Evolutionary conservation across 768 basidiomycete genomes (phyloP).

Genomic region (Leccinellum rugosiceps): DNA sequence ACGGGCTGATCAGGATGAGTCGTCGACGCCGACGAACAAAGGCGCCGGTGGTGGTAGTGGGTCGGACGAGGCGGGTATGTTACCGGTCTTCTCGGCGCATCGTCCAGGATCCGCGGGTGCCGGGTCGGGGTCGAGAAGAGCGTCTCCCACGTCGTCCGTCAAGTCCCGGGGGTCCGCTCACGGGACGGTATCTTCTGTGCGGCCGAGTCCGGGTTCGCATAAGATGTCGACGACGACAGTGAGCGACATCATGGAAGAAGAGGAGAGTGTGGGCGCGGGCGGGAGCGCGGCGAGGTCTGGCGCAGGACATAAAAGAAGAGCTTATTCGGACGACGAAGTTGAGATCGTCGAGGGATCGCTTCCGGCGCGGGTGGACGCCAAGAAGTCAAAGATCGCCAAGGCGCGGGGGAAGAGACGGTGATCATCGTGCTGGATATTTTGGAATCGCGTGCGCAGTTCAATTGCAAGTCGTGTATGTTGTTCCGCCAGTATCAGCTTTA

Average conservation of each 20-base stretch:
- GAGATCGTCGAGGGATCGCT: constrained; percentile 50
- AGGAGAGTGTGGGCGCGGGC: constrained; percentile 28
- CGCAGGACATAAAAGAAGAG: constrained; percentile 47
- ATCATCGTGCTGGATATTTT: too few species aligned
- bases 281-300: neutral
- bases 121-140: constrained; percentile 34
- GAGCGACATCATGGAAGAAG: constrained; percentile 45
- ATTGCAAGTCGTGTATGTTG: too few species aligned
- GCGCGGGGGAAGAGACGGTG: constrained; percentile 43
- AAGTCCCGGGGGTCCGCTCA: constrained; percentile 35
- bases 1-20: constrained; percentile 7
- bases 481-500: too few species aligned
- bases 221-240: constrained; percentile 43
- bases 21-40: constrained; percentile 2
- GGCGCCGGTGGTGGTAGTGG: constrained; percentile 18
- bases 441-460: too few species aligned
- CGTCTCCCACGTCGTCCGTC: constrained; percentile 51
- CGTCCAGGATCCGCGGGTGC: constrained; percentile 11
- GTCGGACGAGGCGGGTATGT: constrained; percentile 27
- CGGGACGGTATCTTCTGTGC: constrained; percentile 28
- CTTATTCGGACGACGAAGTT: constrained; percentile 52
- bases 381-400: constrained; percentile 32
- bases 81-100: constrained; percentile 26
- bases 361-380: constrained; percentile 36
- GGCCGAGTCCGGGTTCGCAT: constrained; percentile 49